Base-by-base conservation (phyloP, 2,329 filamentous ascomycete species). In the Dactylellina parvicollis region DNA sequence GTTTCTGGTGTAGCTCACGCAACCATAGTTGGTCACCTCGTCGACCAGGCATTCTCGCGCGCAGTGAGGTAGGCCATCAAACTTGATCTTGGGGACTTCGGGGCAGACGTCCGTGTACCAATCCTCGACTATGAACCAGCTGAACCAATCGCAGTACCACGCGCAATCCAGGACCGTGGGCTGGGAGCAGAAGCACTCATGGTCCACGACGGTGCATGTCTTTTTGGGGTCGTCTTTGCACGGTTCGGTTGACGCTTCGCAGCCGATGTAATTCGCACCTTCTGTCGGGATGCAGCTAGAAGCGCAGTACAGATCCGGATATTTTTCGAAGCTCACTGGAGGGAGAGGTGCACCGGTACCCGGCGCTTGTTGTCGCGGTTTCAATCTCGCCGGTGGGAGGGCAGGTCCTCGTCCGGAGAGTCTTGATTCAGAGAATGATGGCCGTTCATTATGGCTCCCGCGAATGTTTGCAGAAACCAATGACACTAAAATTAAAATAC, bases 1-100 rank as follows among this genome's bases (percentile, higher is more conserved):
- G 40, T 24, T 59, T 44, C 55, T n/a, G 38, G 55, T 59, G 16
- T 47, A 46, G 18, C 55, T 59, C 32, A 59, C 55, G 40, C 55
- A 59, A 12, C 55, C 55, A 14, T 34, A 46, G 20, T 34, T 36
- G 4, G 55, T 32, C n/a, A 59, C n/a, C 40, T 30, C 55, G 16
- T 54, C 22, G 22, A 26, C 12, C n/a, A 64, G n/a, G 36, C 59
- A 64, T n/a, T 36, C 12, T 18, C 24, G 28, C 22, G 38, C 59
- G 59, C 59, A 64, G 1, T 8, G 2, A 9, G 59, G 38, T 8
- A 64, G 22, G 5, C 59, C 28, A 14, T 32, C 26, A 36, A 54
- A 64, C 4, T 54, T 34, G 46, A 64, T 54, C 14, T 24, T 54
- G 16, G 59, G 59, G 12, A 54, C 24, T 34, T 54, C 36, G 20